phyloP scores from a whole-genome alignment of 768 basidiomycete genomes.

The Lactifluus hygrophoroides region DNA sequence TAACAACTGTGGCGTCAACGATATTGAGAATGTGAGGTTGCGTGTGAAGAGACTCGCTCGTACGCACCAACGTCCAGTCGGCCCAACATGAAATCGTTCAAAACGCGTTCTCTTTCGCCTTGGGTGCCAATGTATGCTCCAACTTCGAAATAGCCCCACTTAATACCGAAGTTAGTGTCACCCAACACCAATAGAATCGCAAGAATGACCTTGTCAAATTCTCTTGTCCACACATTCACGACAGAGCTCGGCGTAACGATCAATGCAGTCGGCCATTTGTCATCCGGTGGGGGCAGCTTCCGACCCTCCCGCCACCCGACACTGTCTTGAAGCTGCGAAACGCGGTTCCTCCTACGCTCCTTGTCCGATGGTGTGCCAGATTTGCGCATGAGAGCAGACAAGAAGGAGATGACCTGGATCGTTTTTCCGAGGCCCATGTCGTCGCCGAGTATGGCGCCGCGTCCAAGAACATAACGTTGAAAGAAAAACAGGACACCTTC shows the following conservation, averaged over 20 bases:
- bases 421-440: conserved; percentile 98
- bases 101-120: conserved; percentile 45
- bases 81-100: conserved; percentile 71
- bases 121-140: conserved; percentile 54
- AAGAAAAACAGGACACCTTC: conserved; percentile 82
- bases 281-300: conserved; percentile 55
- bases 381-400: conserved; percentile 90
- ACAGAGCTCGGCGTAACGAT: conserved; percentile 85
- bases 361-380: conserved; percentile 53
- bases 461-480: conserved; percentile 51
- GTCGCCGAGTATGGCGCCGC: conserved; percentile 84
- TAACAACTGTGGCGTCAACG: conserved; percentile 49
- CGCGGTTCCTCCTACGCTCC: conserved; percentile 55
- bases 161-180: neutral
- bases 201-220: conserved; percentile 63
- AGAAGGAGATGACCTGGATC: conserved; percentile 83
- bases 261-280: conserved; percentile 77
- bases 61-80: conserved; percentile 73
- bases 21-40: neutral
- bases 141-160: conserved; percentile 96
- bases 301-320: conserved; percentile 43
- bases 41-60: neutral
- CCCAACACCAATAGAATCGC: neutral
- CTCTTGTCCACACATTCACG: conserved; percentile 82
- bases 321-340: conserved; percentile 58